phyloP scores from a whole-genome alignment of 768 basidiomycete genomes.

The Suillus lakei region DNA sequence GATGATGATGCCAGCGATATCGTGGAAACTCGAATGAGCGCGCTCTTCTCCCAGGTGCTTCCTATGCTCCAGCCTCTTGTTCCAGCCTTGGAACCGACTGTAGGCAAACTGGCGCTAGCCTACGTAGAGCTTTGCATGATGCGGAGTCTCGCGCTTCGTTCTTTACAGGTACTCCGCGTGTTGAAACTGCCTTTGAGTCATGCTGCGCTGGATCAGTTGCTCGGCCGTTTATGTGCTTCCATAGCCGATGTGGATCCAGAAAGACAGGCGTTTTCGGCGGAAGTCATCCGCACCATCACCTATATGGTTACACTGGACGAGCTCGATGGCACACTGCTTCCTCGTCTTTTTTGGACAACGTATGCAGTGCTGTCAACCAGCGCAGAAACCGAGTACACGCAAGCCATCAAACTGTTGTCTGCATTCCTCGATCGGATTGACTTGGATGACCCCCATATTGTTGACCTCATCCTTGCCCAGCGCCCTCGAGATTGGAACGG shows the following conservation, averaged over 20 bases:
- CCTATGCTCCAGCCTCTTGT: conserved; percentile 70
- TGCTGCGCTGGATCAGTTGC: conserved; percentile 73
- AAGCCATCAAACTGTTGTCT: conserved; percentile 68
- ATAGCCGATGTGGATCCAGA: conserved; percentile 77
- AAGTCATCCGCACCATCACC: conserved; percentile 78
- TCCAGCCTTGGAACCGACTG: conserved; percentile 69
- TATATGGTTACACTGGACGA: conserved; percentile 60
- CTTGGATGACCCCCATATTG: conserved; percentile 66
- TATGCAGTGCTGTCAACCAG: conserved; percentile 83
- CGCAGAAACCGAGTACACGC: conserved; percentile 77
- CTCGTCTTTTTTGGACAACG: conserved; percentile 88
- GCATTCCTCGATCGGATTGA: conserved; percentile 70
- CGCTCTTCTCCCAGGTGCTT: conserved; percentile 69
- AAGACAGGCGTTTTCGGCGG: conserved; percentile 82
- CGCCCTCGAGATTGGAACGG: conserved; percentile 77
- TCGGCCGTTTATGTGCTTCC: conserved; percentile 84
- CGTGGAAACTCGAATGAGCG: conserved; percentile 68
- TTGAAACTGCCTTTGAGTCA: conserved; percentile 74
- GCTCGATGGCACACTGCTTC: conserved; percentile 64
- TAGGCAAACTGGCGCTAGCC: conserved; percentile 79
- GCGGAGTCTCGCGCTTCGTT: conserved; percentile 83
- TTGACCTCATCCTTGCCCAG: conserved; percentile 71
- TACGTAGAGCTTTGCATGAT: conserved; percentile 92
- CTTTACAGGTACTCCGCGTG: conserved; percentile 87
- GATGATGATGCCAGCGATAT: conserved; percentile 65